Conservation (phyloP, 2,329 filamentous ascomycete species). For the Trichoderma cornu-damae region DNA sequence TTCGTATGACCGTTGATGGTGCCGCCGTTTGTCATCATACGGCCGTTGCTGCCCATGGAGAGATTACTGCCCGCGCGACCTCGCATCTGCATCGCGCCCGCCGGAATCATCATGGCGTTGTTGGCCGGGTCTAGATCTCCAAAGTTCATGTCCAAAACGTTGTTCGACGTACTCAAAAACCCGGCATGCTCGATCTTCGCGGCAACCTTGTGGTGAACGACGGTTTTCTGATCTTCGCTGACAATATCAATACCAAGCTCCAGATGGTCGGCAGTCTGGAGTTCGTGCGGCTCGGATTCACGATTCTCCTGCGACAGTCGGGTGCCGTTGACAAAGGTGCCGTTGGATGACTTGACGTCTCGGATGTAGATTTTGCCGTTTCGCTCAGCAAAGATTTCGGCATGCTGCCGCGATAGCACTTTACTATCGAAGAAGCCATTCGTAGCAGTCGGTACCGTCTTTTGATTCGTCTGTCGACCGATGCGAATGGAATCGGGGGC, state of each 20-base stretch:
- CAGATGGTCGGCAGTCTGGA: slow-evolving; percentile 84
- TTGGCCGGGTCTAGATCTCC: slow-evolving; percentile 83
- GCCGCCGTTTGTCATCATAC: slow-evolving; percentile 49
- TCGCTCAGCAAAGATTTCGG: slow-evolving; percentile 84
- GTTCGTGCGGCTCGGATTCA: slow-evolving; percentile 91
- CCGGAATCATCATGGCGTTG: slow-evolving; percentile 64
- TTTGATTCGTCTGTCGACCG: slow-evolving; percentile 93
- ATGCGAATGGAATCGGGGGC: slow-evolving; percentile 92
- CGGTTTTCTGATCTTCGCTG: slow-evolving; percentile 95
- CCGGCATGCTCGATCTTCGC: slow-evolving; percentile 95
- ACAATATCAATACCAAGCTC: slow-evolving; percentile 98
- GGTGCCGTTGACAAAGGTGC: slow-evolving; percentile 93
- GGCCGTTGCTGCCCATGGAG: slow-evolving; percentile 57
- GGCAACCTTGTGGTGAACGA: slow-evolving; percentile 97
- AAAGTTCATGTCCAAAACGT: slow-evolving; percentile 83
- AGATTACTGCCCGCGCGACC: slow-evolving; percentile 64
- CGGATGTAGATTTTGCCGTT: slow-evolving; percentile 92
- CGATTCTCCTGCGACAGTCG: slow-evolving; percentile 89
- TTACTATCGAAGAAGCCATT: slow-evolving; percentile 99
- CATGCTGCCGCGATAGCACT: slow-evolving; percentile 91
- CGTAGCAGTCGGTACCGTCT: slow-evolving; percentile 80
- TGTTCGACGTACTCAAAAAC: slow-evolving; percentile 67
- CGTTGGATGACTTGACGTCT: slow-evolving; percentile 97
- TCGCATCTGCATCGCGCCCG: slow-evolving; percentile 64
- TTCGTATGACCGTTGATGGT: slow-evolving; percentile 48